Evolutionary conservation across 306 rosid species (phyloP).

Genomic region (Vigna trinervia): DNA sequence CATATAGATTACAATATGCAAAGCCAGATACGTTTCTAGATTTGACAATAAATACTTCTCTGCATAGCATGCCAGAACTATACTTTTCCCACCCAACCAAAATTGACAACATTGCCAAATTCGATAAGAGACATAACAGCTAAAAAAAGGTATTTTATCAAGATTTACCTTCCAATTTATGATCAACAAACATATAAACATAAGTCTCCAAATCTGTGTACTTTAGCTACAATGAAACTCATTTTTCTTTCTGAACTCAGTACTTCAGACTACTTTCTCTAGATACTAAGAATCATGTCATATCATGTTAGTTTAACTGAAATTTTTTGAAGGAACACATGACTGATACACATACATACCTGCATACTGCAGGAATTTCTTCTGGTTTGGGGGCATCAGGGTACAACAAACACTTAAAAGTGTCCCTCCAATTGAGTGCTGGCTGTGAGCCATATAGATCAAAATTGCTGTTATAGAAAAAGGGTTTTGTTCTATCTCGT

Average conservation of each 20-base stretch:
- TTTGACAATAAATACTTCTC: neutral
- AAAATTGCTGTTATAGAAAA: constrained; percentile 49
- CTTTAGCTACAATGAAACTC: neutral
- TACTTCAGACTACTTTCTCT: neutral
- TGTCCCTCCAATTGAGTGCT: constrained; percentile 51
- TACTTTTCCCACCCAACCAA: neutral
- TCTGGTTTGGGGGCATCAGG: constrained; percentile 43
- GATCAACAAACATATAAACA: neutral
- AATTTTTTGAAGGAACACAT: neutral
- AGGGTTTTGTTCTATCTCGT: constrained; percentile 9
- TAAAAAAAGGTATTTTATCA: neutral
- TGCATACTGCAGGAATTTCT: constrained; percentile 45
- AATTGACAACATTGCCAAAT: neutral
- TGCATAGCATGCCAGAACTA: neutral
- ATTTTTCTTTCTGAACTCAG: neutral
- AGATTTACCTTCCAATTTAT: neutral
- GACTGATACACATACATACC: constrained; percentile 29
- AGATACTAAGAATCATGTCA: neutral
- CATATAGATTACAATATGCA: neutral
- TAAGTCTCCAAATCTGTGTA: neutral
- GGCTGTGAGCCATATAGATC: constrained; percentile 48
- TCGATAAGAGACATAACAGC: neutral
- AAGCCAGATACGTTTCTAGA: neutral
- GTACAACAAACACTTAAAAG: constrained; percentile 32
- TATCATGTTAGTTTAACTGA: neutral